A percentile compares a stretch with the other conserved stretches of the same genome.
Conservation (phyloP, 192 early-diverging fungal genomes). For the Diversispora eburnea region DNA sequence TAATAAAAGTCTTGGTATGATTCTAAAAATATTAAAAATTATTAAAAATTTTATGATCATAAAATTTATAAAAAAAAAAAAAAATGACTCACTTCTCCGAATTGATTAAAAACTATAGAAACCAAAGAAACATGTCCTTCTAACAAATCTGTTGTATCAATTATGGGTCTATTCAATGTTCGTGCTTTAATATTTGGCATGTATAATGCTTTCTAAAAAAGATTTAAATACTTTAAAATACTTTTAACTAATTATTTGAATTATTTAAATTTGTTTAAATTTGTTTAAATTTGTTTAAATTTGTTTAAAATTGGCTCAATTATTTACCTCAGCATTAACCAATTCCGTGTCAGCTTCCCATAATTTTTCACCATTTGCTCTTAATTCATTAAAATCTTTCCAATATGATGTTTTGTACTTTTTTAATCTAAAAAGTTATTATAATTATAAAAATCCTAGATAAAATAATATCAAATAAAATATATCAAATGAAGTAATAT, state of each 20-base stretch:
- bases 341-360: constrained; percentile 10
- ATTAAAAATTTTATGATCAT: constrained; percentile 6
- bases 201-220: constrained; percentile 12
- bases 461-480: neutral
- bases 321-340: constrained; percentile 3
- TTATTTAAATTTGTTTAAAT: neutral
- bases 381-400: constrained; percentile 18
- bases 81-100: neutral
- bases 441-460: neutral
- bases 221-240: neutral
- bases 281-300: neutral
- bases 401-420: constrained; percentile 18
- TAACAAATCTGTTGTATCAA: constrained; percentile 6
- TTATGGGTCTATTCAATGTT: neutral
- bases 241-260: neutral
- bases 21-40: neutral
- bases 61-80: neutral
- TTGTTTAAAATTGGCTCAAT: neutral
- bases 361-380: constrained; percentile 12
- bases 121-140: constrained; percentile 4
- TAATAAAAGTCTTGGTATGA: neutral
- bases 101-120: constrained; percentile 8
- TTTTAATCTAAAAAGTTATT: constrained; percentile 7
- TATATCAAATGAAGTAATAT: neutral
- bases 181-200: constrained; percentile 20